Conservation (phyloP, 176 grass and related monocot genomes). For the Alloteropsis semialata region DNA sequence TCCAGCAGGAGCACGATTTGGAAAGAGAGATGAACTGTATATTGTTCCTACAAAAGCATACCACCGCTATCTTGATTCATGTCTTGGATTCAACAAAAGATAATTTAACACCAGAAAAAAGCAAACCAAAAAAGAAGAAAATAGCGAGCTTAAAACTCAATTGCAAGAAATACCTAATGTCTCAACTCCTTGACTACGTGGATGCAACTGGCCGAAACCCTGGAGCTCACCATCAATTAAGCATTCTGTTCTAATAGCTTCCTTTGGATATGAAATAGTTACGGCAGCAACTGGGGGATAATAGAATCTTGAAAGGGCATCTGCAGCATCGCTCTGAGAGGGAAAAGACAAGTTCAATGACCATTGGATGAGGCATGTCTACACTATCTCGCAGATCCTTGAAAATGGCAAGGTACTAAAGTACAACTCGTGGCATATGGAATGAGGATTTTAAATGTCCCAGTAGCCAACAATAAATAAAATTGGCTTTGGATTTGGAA, state of each 20-base stretch:
- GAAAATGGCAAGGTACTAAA: not conserved
- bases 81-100: not conserved
- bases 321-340: conserved; percentile 63
- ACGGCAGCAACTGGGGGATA: conserved; percentile 97
- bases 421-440: not conserved
- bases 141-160: not conserved
- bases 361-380: conserved; percentile 11
- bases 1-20: conserved; percentile 83
- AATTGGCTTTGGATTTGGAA: not conserved
- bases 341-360: conserved; percentile 3
- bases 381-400: not conserved
- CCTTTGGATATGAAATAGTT: conserved; percentile 81
- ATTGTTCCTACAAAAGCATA: conserved; percentile 68
- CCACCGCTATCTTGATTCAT: not conserved
- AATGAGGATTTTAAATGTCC: not conserved
- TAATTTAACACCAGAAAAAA: conserved; percentile 3
- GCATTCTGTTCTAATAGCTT: conserved; percentile 84
- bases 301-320: conserved; percentile 85
- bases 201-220: conserved; percentile 95
- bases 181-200: conserved; percentile 86
- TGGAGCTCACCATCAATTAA: conserved; percentile 80
- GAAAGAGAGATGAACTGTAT: conserved; percentile 94
- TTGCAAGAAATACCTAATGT: conserved; percentile 71
- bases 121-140: not conserved
- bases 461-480: not conserved